Evolutionary conservation across 805 yeast species (phyloP), one percentile per base, ranked within the genome.

Genomic region (Candida krabiensis): DNA sequence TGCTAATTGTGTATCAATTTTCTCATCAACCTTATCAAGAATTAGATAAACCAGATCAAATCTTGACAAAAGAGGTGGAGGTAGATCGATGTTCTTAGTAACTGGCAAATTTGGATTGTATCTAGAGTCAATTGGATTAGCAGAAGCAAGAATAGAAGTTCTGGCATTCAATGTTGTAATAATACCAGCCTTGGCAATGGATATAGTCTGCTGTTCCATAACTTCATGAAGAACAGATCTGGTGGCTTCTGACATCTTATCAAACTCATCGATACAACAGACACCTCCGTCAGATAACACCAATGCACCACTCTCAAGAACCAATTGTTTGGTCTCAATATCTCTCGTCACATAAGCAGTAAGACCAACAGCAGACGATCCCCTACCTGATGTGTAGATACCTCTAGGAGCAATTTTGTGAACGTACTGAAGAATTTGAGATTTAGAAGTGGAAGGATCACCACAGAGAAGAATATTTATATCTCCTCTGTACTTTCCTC

Each of bases 341-440:
- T 93, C 99, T 56, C 96, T 74, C 7, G 99, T 90, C 39, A 93
- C 83, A 60, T 93, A 93, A 0, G 99, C 99, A 0, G 99, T 93
- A 56, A 93, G 71, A 71, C 99, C 99, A 34, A 93, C 99, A 0
- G 99, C 99, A 22, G 99, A 93, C 1, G 97, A 89, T 35, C 99
- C 99, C 56, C 93, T 93, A 63, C 99, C 99, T 1, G 97, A 90
- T 4, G 99, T 93, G 64, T 90, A 93, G 27, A 93, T 87, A 50
- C 99, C 99, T 59, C 99, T 75, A 30, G 99, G 99, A 1, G 99
- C 95, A 50, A 93, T 93, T 56, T 90, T 87, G 66, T 93, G 99
- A 29, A 93, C 97, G 52, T 93, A 93, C 57, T 89, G 95, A 49
- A 93, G 71, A 31, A 93, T 66, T 63, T 93, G 99, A 3, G 99